Percentiles rank a stretch among this genome's conserved stretches.
Conservation (phyloP, 2,329 filamentous ascomycete genomes). For the Venturia carpophila region DNA sequence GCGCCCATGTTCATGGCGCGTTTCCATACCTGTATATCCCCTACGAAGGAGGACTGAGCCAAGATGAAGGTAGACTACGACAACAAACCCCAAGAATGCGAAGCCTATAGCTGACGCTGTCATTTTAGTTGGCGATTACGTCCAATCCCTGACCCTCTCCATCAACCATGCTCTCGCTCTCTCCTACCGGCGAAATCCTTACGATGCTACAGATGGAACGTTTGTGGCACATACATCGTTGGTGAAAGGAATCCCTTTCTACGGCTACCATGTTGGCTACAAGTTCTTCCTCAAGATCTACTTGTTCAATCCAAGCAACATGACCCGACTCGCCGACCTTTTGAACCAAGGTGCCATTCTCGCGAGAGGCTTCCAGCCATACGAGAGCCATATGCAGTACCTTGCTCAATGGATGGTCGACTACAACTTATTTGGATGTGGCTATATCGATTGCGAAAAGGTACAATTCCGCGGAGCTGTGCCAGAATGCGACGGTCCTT, state of each 20-base stretch:
- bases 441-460: conserved; percentile 67
- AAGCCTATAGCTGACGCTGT: neutral
- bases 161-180: conserved; percentile 86
- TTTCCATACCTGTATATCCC: conserved; percentile 94
- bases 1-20: conserved; percentile 89
- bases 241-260: conserved; percentile 91
- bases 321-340: conserved; percentile 80
- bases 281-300: conserved; percentile 91
- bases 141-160: conserved; percentile 69
- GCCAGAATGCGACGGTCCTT: conserved; percentile 59
- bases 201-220: conserved; percentile 48
- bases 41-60: conserved; percentile 62
- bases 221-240: conserved; percentile 88
- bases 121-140: conserved; percentile 61
- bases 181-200: conserved; percentile 70
- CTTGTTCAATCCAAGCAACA: conserved; percentile 76
- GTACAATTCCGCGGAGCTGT: conserved; percentile 68
- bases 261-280: conserved; percentile 91
- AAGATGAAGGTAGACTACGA: conserved; percentile 54
- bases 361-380: conserved; percentile 77
- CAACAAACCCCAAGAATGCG: neutral
- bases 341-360: conserved; percentile 82
- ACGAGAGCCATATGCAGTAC: conserved; percentile 89
- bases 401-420: conserved; percentile 96
- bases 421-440: conserved; percentile 94